phyloP scores from a whole-genome alignment of 306 rosid species.

The Malus orientalis region DNA sequence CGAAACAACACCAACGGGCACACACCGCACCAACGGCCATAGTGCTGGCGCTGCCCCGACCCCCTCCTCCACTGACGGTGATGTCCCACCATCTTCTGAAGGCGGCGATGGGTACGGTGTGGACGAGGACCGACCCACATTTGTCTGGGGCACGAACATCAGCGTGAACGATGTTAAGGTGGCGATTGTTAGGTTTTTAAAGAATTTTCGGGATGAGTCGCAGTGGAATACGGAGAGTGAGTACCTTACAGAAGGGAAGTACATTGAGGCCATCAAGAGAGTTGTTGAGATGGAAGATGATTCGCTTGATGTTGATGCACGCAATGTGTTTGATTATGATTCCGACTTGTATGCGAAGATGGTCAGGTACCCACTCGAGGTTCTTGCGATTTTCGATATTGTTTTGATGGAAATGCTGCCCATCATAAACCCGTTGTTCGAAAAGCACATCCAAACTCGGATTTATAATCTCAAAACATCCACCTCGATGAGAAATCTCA shows the following conservation, averaged over 20 bases:
- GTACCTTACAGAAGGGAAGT: slow-evolving; percentile 66
- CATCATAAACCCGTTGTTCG: slow-evolving; percentile 62
- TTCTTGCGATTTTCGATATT: slow-evolving; percentile 85
- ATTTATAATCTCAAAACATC: slow-evolving; percentile 73
- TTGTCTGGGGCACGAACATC: slow-evolving; percentile 92
- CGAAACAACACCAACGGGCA: slow-evolving; percentile 58
- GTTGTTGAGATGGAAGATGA: slow-evolving; percentile 78
- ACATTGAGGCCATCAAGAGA: slow-evolving; percentile 52
- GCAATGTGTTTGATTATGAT: slow-evolving; percentile 78
- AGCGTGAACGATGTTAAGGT: slow-evolving; percentile 88
- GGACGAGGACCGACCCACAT: slow-evolving; percentile 79
- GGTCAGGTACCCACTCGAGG: slow-evolving; percentile 94
- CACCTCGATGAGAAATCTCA: slow-evolving; percentile 82
- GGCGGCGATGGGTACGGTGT: slow-evolving; percentile 70
- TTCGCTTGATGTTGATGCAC: slow-evolving; percentile 72
- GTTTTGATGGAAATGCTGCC: slow-evolving; percentile 94
- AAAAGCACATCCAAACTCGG: slow-evolving; percentile 88
- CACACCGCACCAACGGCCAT: slow-evolving; percentile 24
- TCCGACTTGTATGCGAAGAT: slow-evolving; percentile 83
- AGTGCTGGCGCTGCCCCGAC: slow-evolving; percentile 35
- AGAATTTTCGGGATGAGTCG: slow-evolving; percentile 52
- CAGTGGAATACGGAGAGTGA: slow-evolving; percentile 42
- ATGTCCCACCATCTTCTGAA: slow-evolving; percentile 57
- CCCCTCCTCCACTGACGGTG: slow-evolving; percentile 64
- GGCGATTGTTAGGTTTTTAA: slow-evolving; percentile 70